Evolutionary conservation across 2,329 filamentous ascomycete genomes (phyloP), one percentile per base, ranked within the genome.

Genomic region (Cercospora sp.): DNA sequence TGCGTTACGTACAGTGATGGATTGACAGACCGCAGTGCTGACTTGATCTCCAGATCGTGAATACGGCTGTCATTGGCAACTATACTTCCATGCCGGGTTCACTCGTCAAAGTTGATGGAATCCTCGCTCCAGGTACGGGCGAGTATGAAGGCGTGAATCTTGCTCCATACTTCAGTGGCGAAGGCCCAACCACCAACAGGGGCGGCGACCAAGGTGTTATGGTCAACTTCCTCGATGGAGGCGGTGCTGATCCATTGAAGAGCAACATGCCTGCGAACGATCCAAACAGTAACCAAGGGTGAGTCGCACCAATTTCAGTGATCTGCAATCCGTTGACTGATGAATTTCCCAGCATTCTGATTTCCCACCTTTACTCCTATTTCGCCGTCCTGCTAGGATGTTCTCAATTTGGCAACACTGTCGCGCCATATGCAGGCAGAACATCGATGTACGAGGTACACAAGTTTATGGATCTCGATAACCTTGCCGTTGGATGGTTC

Each of bases 281-380:
- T 67, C 79, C 76, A 5, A 81, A 67, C n/a, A 87, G 85, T 0
- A 82, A 83, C 65, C 87, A 89, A 82, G 86, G 86, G 85, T 87
- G 81, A 65, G 80, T 77, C 42, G 3, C 2, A 5, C 30, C 10
- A 10, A 10, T 7, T 20, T 33, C 42, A n/a, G 23, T 1, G 13
- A 16, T 31, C 45, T 18, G 18, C 45, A 23, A 33, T n/a, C 13
- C 16, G 10, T 28, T 36, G 28, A 28, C 48, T 64, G 30, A 64
- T 31, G 18, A 18, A 20, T 10, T 10, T 62, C 58, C 2, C 67
- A 86, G 85, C 76, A 81, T 81, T 68, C 84, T 89, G 64, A 77
- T 89, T 67, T 88, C 85, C 55, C 87, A 89, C 74, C 79, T 89
- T 45, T 89, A 89, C 79, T 77, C 86, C 70, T 89, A 85, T 81